Percentiles rank a stretch among this genome's conserved stretches.
Conservation (phyloP, 2,329 filamentous ascomycete species). For the Aspergillus niger region DNA sequence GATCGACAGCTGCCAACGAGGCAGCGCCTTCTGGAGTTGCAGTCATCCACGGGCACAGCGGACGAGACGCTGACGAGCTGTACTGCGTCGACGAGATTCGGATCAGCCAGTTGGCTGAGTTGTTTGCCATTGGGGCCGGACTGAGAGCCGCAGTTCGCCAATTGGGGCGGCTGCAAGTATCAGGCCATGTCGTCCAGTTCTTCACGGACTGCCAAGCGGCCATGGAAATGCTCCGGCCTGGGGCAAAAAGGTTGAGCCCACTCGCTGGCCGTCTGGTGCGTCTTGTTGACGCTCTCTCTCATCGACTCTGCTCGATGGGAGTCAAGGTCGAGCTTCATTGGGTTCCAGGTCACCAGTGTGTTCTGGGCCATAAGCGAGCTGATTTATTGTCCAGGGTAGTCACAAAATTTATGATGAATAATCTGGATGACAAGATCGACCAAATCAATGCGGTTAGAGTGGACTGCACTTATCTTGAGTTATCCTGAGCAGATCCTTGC, state of each 20-base stretch:
- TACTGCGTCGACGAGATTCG: not conserved
- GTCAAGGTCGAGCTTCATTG: slow-evolving; percentile 7
- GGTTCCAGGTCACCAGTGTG: slow-evolving; percentile 1
- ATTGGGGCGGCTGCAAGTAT: not conserved
- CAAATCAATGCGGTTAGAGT: not conserved
- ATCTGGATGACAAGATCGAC: not conserved
- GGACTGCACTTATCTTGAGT: not conserved
- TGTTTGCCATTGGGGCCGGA: slow-evolving; percentile 6
- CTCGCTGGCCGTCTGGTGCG: not conserved
- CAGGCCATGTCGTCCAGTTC: not conserved
- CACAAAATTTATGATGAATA: not conserved
- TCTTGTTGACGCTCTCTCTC: not conserved
- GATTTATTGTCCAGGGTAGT: not conserved
- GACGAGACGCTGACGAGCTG: not conserved
- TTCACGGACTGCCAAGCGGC: not conserved
- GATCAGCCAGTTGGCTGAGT: not conserved
- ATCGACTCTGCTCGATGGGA: not conserved
- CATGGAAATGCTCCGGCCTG: not conserved
- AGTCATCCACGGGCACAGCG: not conserved
- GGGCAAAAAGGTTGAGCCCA: not conserved
- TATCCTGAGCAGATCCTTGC: not conserved
- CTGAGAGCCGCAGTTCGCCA: not conserved
- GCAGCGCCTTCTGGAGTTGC: not conserved
- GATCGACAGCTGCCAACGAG: not conserved
- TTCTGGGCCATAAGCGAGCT: slow-evolving; percentile 1